A percentile compares a stretch with the other conserved stretches of the same genome.
Evolutionary conservation across 495 filamentous ascomycete species (phyloP).

Genomic region (Tuber calosporum): DNA sequence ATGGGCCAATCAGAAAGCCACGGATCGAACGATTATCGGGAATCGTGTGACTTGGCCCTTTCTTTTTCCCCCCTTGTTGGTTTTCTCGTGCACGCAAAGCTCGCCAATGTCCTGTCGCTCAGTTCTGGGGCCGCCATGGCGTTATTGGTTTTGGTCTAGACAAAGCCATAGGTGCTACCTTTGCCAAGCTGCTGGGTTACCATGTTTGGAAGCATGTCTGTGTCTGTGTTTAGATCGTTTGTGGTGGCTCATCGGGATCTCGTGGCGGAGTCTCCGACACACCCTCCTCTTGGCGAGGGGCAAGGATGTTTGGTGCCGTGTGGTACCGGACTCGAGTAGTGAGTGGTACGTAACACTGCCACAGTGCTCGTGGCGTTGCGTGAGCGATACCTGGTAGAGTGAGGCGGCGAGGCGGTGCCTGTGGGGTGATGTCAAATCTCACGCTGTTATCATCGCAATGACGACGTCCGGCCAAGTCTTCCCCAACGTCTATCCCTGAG

Average conservation of each 20-base stretch:
- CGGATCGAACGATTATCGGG: background rate
- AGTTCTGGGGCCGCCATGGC: background rate
- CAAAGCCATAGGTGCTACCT: background rate
- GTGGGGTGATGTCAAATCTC: background rate
- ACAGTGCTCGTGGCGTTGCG: background rate
- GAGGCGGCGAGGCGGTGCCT: constrained; percentile 5
- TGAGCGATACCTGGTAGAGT: background rate
- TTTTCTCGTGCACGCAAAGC: background rate
- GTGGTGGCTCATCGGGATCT: constrained; percentile 4
- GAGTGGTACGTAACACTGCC: background rate
- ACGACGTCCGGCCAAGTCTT: background rate
- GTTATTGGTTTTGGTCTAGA: background rate
- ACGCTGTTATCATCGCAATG: background rate
- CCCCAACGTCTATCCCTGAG: background rate
- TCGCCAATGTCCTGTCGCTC: background rate
- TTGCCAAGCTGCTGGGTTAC: background rate
- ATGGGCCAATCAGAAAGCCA: background rate
- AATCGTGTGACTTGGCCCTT: background rate
- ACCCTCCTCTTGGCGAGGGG: too few species aligned
- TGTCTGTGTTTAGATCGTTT: background rate
- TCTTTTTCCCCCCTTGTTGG: background rate
- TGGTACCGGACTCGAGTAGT: too few species aligned
- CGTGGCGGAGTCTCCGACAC: background rate
- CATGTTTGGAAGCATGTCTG: background rate
- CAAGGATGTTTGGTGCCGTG: background rate